Conservation (phyloP, 306 rosid genomes). For the Astragalus glycyphyllos region DNA sequence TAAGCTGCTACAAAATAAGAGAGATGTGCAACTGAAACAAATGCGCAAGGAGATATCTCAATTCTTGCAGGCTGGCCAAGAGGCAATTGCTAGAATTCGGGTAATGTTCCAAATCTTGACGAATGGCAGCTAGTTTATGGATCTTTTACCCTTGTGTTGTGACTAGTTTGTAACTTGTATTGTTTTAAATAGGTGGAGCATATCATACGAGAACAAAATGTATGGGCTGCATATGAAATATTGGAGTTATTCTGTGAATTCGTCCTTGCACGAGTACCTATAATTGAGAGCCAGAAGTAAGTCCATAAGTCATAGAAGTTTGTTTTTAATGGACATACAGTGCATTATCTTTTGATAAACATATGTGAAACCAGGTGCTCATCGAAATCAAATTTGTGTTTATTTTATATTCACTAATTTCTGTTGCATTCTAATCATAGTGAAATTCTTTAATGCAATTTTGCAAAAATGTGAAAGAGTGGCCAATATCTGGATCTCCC, state of each 20-base stretch:
- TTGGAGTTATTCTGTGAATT: slow-evolving; percentile 96
- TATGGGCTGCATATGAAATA: slow-evolving; percentile 92
- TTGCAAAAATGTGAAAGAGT: slow-evolving; percentile 1
- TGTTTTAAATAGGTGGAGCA: slow-evolving; percentile 83
- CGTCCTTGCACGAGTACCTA: slow-evolving; percentile 90
- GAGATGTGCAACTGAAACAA: slow-evolving; percentile 83
- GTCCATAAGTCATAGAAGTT: slow-evolving; percentile 26
- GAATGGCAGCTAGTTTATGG: slow-evolving; percentile 16
- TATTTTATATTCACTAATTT: slow-evolving; percentile 17
- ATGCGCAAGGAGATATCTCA: slow-evolving; percentile 96
- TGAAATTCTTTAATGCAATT: slow-evolving; percentile 28
- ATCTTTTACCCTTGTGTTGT: neutral
- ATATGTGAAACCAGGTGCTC: slow-evolving; percentile 4
- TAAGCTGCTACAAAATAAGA: slow-evolving; percentile 92
- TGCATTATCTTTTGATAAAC: slow-evolving; percentile 35
- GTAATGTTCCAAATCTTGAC: slow-evolving; percentile 53
- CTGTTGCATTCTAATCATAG: slow-evolving; percentile 5
- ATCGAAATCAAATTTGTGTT: neutral
- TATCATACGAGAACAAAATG: slow-evolving; percentile 89
- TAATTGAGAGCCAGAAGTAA: slow-evolving; percentile 88
- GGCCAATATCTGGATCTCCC: slow-evolving; percentile 17
- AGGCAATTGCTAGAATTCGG: slow-evolving; percentile 91
- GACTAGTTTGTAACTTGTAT: slow-evolving; percentile 23
- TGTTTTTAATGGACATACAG: slow-evolving; percentile 24
- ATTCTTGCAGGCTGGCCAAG: slow-evolving; percentile 95